Base-by-base conservation (phyloP, 768 basidiomycete genomes). In the Gautieria morchelliformis region DNA sequence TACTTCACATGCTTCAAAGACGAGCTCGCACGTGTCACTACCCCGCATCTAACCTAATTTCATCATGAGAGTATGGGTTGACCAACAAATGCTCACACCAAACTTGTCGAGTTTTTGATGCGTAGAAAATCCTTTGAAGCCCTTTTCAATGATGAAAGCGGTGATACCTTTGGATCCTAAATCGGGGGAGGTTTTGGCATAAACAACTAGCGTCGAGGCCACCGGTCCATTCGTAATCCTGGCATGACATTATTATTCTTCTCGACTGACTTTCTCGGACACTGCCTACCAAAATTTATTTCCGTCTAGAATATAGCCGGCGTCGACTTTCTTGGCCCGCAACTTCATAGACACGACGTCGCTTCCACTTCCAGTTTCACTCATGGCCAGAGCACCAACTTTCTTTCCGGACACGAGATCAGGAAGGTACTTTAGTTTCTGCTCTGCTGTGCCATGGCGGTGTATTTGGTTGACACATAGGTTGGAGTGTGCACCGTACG, bases 201-300 rank as follows among this genome's bases (percentile, higher is more conserved):
- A 97, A 5, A 96, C 89, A 6, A 97, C 85, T 14, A 95, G 76
- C 0, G 92, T 94, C 17, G 90, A 92, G 5, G 93, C 93, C 33
- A 83, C 75, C 1, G 93, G 93, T 2, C 94, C 93, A 68, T 97
- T 96, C 14, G 93, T 95, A 67, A 95, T 95, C 92, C 92, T 93
- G 60, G 0, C 49, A 44, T 20, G 30, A 10, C 4, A 5, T 6
- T 62, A 44, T 41, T 53, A 37, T 20, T 39, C 40, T 58, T 59
- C 47, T 58, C 24, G 33, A 33, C 50, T 9, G 6, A 19, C 8
- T n/a, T 42, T 24, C 27, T 59, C 8, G 61, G 15, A 57, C 12
- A 35, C 49, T 24, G 42, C 12, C 58, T 59, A 91, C 93, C 93
- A 97, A 71, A 94, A 94, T 69, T 96, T 96, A 63, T 83, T 91